Conservation (phyloP, 106 monocot genomes). For the Phalaenopsis aphrodite region DNA sequence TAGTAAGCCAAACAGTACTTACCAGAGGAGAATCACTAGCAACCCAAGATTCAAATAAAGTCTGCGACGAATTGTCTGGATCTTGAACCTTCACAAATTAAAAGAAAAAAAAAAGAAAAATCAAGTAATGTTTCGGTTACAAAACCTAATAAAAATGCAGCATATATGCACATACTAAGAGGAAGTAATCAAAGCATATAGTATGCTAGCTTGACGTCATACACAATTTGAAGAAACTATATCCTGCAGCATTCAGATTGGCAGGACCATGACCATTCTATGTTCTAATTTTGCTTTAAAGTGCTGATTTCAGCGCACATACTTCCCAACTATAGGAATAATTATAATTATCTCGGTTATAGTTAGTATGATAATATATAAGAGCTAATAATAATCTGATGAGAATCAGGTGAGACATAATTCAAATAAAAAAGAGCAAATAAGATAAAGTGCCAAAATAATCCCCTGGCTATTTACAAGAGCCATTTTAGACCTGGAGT, state of each 20-base stretch:
- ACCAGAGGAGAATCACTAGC: conserved; percentile 35
- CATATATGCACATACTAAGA: background rate
- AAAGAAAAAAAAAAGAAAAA: conserved; percentile 2
- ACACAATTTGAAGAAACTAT: background rate
- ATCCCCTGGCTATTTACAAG: too few species aligned
- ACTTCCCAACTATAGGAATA: background rate
- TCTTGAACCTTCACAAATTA: conserved; percentile 45
- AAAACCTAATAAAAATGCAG: background rate
- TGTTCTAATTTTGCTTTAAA: too few species aligned
- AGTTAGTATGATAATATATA: too few species aligned
- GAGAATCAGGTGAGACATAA: too few species aligned
- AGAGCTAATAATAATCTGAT: too few species aligned
- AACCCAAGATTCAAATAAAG: conserved; percentile 67
- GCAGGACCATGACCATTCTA: background rate
- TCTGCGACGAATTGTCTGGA: conserved; percentile 69
- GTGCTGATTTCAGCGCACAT: background rate
- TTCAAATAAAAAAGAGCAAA: too few species aligned
- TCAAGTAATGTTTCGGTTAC: background rate
- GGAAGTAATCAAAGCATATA: background rate
- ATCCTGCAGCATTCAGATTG: background rate
- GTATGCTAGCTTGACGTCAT: background rate
- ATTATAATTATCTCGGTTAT: too few species aligned
- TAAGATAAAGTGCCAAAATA: too few species aligned
- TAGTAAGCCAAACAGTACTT: conserved; percentile 2
- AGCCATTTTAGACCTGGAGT: too few species aligned